Evolutionary conservation across 2,329 filamentous ascomycete genomes (phyloP), one percentile per base, ranked within the genome.

Genomic region (Epichloe festucae): DNA sequence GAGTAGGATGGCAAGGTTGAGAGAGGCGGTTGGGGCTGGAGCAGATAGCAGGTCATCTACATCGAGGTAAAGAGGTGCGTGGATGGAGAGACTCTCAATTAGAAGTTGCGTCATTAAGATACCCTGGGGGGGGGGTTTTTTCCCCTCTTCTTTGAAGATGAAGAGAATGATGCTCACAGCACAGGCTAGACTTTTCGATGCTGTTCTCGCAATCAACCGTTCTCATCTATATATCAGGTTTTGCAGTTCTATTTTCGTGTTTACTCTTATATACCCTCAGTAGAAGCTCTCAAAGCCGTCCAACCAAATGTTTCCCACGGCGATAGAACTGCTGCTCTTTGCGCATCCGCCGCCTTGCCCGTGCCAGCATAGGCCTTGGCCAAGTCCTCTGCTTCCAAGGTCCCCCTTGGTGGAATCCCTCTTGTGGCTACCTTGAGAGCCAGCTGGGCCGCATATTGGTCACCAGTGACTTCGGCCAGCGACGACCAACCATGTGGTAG

Each of bases 401-500:
- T 69, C 0, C 89, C 89, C 48, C 75, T 68, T 0, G 90, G 89
- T 38, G 89, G 86, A 2, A 90, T 81, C 8, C 79, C 82, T 58
- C 83, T 82, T 39, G 78, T 63, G 0, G 90, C 89, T n/a, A 89
- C 87, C 61, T 82, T 77, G 54, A 95, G 73, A 2, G 89, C 87
- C 81, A 95, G 89, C 57, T 87, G 80, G 3, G 87, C 84, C 0
- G 74, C 69, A 51, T 75, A 70, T n/a, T 70, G 68, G 49, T 72
- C 68, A 2, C 75, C 78, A 0, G 76, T 77, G 0, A 78, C 66
- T 39, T 80, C 75, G 0, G 86, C 81, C 23, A 97, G 72, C 48
- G 85, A 76, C 42, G 80, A 77, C 93, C 93, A 98, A 0, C 89
- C 87, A 49, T 86, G 79, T 0, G 89, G 82, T 53, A 89, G 77